A percentile compares a stretch with the other conserved stretches of the same genome.
phyloP scores from a whole-genome alignment of 352 stramenopile species.

The Blastocystis sp. region DNA sequence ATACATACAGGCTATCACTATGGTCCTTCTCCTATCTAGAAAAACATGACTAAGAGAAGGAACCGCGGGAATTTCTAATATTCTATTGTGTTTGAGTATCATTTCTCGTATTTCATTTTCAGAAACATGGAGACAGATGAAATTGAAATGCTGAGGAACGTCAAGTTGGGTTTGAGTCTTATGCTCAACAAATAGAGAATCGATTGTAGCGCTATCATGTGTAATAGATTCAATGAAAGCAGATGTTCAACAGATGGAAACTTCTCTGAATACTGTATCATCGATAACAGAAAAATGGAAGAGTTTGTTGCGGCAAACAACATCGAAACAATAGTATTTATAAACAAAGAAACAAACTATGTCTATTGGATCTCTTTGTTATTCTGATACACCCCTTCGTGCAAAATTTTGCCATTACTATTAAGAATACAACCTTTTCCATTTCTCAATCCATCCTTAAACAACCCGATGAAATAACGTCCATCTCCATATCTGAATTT shows the following conservation, averaged over 20 bases:
- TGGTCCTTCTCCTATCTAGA: neutral
- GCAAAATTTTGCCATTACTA: constrained; percentile 24
- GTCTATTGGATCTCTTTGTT: neutral
- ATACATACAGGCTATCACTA: neutral
- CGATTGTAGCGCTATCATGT: neutral
- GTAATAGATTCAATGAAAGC: constrained; percentile 45
- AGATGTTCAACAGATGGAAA: constrained; percentile 15
- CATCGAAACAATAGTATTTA: neutral
- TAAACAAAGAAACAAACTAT: neutral
- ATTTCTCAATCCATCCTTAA: constrained; percentile 25
- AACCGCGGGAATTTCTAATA: no score
- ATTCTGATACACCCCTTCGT: constrained; percentile 1
- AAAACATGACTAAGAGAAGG: neutral
- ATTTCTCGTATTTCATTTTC: neutral
- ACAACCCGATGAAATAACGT: constrained; percentile 3
- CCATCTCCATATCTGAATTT: constrained; percentile 35
- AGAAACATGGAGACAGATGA: neutral
- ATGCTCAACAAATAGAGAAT: constrained; percentile 7
- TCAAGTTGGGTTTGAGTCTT: neutral
- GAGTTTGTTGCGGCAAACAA: neutral
- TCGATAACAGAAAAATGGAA: constrained; percentile 21
- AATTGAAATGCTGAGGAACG: neutral
- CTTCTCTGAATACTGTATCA: neutral
- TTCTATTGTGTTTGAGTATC: no score
- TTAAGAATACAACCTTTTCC: constrained; percentile 28